Evolutionary conservation across 306 rosid genomes (phyloP).

Genomic region (Chamaecrista fasciculata): DNA sequence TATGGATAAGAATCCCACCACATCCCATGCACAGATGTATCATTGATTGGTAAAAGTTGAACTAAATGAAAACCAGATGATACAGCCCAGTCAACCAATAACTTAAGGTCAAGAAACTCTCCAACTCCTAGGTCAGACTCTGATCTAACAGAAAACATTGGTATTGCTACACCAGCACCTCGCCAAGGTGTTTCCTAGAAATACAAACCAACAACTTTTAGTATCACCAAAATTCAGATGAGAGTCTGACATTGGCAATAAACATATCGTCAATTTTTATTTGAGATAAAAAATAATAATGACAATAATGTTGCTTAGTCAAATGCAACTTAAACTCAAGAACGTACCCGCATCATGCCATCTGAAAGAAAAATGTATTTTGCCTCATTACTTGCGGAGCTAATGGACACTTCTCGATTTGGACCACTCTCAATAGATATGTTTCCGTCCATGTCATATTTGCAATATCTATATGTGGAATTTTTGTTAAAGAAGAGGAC

Average conservation of each 20-base stretch:
- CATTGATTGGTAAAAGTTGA: slow-evolving; percentile 95
- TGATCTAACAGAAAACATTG: slow-evolving; percentile 92
- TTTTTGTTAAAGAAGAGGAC: slow-evolving; percentile 50
- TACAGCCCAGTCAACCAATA: slow-evolving; percentile 90
- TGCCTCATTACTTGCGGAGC: slow-evolving; percentile 51
- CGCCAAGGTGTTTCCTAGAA: slow-evolving; percentile 85
- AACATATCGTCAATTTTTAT: not conserved
- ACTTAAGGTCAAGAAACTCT: slow-evolving; percentile 94
- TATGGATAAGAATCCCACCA: slow-evolving; percentile 99
- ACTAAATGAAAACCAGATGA: slow-evolving; percentile 91
- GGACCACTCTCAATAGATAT: slow-evolving; percentile 66
- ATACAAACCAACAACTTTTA: slow-evolving; percentile 30
- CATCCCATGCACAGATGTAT: slow-evolving; percentile 87
- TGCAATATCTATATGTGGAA: slow-evolving; percentile 83
- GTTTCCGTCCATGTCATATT: slow-evolving; percentile 57
- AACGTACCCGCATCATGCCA: slow-evolving; percentile 84
- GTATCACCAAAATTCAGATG: slow-evolving; percentile 3
- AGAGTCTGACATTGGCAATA: too few relatives aligned
- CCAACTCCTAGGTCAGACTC: slow-evolving; percentile 95
- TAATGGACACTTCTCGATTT: slow-evolving; percentile 60
- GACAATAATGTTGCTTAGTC: slow-evolving; percentile 18
- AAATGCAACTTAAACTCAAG: slow-evolving; percentile 1
- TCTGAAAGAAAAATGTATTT: slow-evolving; percentile 70
- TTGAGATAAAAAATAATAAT: not conserved
- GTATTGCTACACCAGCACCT: slow-evolving; percentile 92